These are phyloP conservation scores for Prunus davidiana DNA, from an alignment of 306 rosid species.

Conservation along the genomic window DNA sequence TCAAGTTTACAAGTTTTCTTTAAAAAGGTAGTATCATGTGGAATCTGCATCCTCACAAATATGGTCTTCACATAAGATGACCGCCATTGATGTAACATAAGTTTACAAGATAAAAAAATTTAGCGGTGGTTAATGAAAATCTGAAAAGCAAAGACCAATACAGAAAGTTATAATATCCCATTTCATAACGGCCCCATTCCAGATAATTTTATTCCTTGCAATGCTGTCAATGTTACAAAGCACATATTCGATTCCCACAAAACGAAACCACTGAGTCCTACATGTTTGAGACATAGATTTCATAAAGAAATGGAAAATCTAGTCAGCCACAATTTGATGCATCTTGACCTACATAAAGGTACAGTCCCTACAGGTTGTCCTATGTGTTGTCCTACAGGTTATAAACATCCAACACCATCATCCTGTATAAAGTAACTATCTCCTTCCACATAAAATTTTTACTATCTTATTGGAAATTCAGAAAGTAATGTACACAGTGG, in stretches of 20 bases:
- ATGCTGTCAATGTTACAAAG: slow-evolving; percentile 5
- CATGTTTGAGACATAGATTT: slow-evolving; percentile 30
- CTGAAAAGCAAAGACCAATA: neutral
- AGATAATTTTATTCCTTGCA: neutral
- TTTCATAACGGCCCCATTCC: slow-evolving; percentile 7
- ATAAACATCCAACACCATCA: slow-evolving; percentile 26
- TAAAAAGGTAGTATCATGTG: neutral
- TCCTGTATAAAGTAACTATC: slow-evolving; percentile 14
- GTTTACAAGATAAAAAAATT: neutral
- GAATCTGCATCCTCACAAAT: neutral
- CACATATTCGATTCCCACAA: slow-evolving; percentile 23
- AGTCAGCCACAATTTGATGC: slow-evolving; percentile 24
- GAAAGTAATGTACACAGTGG: neutral
- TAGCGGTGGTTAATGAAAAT: neutral
- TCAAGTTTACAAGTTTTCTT: neutral
- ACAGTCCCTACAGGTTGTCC: slow-evolving; percentile 33
- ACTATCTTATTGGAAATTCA: neutral
- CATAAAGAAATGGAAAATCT: slow-evolving; percentile 32
- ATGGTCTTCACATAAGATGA: neutral
- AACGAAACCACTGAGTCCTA: slow-evolving; percentile 20
- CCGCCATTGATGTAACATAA: neutral
- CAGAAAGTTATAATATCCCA: neutral
- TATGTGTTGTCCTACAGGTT: slow-evolving; percentile 11
- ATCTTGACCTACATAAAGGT: slow-evolving; percentile 23
- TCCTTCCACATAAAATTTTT: slow-evolving; percentile 21